Base-by-base conservation (phyloP, 2,329 filamentous ascomycete species). In the Colletotrichum eremochloae region DNA sequence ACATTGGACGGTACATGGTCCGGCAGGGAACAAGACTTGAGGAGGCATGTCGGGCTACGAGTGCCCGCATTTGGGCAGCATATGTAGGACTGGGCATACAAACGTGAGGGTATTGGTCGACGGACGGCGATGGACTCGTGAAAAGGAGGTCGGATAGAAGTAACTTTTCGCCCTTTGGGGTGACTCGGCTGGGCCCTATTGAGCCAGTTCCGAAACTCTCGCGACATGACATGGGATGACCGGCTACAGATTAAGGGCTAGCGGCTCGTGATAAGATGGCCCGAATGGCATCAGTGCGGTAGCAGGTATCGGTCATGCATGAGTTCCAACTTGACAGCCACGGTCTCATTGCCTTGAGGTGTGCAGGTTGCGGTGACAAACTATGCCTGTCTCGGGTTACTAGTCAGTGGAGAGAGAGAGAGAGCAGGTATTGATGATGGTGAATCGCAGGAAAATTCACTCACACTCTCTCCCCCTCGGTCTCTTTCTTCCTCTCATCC, bases 281-380 rank as follows among this genome's bases (percentile, higher is more conserved):
- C 38, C 58, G 60, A 61, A 72, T 70, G 70, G 66, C 70, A 72
- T 70, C 70, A 72, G 61, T 61, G 60, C 55, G 48, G 66, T 72
- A 55, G 55, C 66, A 69, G 53, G 33, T 65, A 63, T 61, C 61
- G 66, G 55, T 7, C 70, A 72, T 65, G 66, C 70, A 72, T 63
- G 67, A 31, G 46, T 55, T 62, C 60, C 66, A 64, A 56, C 46
- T 61, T 56, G 66, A 36, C 38, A 68, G 58, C 29, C 52, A 55
- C 46, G 40, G 46, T 58, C 44, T 53, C 58, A n/a, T 55, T 60
- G 40, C 57, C 53, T 42, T 38, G 57, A 24, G 52, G 46, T 68
- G 64, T 20, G 67, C 53, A 63, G 53, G 58, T 38, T 57, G 67
- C 67, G 48, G 50, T 67, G 50, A 67, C 68, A 58, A 58, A 18